These are phyloP conservation scores for Obba rivulosa DNA, from an alignment of 768 basidiomycete species.

Conservation along the genomic window DNA sequence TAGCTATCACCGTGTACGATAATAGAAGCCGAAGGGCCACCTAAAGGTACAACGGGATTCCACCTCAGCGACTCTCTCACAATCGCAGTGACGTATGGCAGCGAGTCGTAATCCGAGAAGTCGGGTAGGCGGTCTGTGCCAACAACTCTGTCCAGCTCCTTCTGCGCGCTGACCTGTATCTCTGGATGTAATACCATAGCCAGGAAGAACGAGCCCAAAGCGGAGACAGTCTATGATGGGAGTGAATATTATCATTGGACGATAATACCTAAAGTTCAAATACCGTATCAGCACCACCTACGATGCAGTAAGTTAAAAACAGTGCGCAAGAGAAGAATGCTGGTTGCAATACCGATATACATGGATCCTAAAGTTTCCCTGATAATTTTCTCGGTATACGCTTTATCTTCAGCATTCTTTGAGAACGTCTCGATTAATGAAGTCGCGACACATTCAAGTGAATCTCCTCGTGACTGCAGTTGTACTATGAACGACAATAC, in stretches of 20 bases:
- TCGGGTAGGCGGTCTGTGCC: conserved; percentile 52
- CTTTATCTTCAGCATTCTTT: too few relatives aligned
- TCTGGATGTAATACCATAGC: conserved; percentile 61
- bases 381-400: too few relatives aligned
- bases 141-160: conserved; percentile 57
- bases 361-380: too few relatives aligned
- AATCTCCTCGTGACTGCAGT: too few relatives aligned
- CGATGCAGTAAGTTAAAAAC: neutral
- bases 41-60: conserved; percentile 5
- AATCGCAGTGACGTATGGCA: conserved; percentile 8
- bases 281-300: conserved; percentile 4
- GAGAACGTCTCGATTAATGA: too few relatives aligned
- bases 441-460: too few relatives aligned
- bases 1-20: too few relatives aligned
- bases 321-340: too few relatives aligned
- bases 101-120: conserved; percentile 21
- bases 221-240: conserved; percentile 53
- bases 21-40: neutral
- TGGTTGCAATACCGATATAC: too few relatives aligned
- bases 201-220: conserved; percentile 54
- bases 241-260: too few relatives aligned
- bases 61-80: conserved; percentile 5
- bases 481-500: too few relatives aligned
- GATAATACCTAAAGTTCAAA: too few relatives aligned
- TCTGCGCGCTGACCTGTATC: conserved; percentile 50